Evolutionary conservation across 768 basidiomycete genomes (phyloP), one percentile per base, ranked within the genome.

Genomic region (Coprinopsis strossmayeri): DNA sequence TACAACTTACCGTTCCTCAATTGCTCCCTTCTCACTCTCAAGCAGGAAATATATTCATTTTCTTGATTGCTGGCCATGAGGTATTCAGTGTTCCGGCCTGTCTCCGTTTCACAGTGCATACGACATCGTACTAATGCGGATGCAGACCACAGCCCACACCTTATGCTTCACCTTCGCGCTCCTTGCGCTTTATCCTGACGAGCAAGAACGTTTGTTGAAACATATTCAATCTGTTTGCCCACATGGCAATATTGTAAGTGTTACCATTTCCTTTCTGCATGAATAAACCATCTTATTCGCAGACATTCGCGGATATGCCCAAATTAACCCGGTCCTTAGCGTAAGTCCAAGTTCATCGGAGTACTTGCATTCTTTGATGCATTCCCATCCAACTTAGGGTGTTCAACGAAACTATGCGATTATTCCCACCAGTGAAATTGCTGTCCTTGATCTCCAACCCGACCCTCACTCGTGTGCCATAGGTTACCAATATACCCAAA

Each of bases 51-150:
- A 66, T 73, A n/a, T 76, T 70, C 46, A 69, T 74, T 17, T 76
- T 73, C 50, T 55, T 82, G n/a, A 58, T 84, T 18, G 82, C 82
- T 20, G 81, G 81, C 7, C 78, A 81, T 49, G 81, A 81, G 65
- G 77, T 77, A 32, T 32, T 32, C n/a, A n/a, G n/a, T n/a, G n/a
- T n/a, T n/a, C n/a, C n/a, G n/a, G n/a, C n/a, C n/a, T n/a, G n/a
- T n/a, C n/a, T n/a, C n/a, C n/a, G n/a, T n/a, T n/a, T n/a, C n/a
- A n/a, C n/a, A n/a, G n/a, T n/a, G n/a, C n/a, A n/a, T n/a, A n/a
- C n/a, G n/a, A n/a, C n/a, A n/a, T n/a, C n/a, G 48, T 11, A 56
- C 50, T 25, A 7, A 17, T 5, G 10, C 5, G 3, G 27, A 26
- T 50, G 50, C 57, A 72, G 69, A 67, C 63, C 5, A 63, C 65